Conservation (phyloP, 345 rosid genomes). For the Erysimum cheiranthoides region DNA sequence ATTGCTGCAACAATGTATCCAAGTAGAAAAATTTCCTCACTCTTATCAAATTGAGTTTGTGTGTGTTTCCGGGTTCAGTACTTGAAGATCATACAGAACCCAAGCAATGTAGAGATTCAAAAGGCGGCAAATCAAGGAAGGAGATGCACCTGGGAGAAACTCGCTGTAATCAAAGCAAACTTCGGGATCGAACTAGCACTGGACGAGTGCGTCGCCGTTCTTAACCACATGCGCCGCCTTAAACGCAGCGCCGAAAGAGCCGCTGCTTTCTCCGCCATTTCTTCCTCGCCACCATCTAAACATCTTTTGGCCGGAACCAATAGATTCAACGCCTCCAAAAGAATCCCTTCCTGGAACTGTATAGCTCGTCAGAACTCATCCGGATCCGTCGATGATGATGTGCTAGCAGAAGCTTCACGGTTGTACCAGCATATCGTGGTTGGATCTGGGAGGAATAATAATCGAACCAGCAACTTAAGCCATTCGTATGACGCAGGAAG, state of each 20-base stretch:
- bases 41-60: conserved; percentile 1
- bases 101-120: conserved; percentile 71
- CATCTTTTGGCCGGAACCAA: conserved; percentile 55
- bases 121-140: conserved; percentile 93
- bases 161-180: conserved; percentile 96
- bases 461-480: conserved; percentile 24
- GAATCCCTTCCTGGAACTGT: conserved; percentile 99
- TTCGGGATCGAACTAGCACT: conserved; percentile 93
- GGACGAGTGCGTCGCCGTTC: conserved; percentile 87
- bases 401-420: conserved; percentile 49
- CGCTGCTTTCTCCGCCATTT: conserved; percentile 54
- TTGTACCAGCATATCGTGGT: conserved; percentile 46
- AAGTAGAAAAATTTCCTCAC: not conserved
- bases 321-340: conserved; percentile 75
- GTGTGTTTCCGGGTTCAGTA: conserved; percentile 52
- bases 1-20: not conserved
- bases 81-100: conserved; percentile 88
- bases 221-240: conserved; percentile 94
- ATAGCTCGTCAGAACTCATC: conserved; percentile 91
- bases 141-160: conserved; percentile 99
- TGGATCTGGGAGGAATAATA: conserved; percentile 50
- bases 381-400: conserved; percentile 86
- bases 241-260: conserved; percentile 90
- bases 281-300: conserved; percentile 63
- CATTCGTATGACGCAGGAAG: conserved; percentile 74